Conservation (phyloP, 768 basidiomycete species). For the Calocera viscosa region DNA sequence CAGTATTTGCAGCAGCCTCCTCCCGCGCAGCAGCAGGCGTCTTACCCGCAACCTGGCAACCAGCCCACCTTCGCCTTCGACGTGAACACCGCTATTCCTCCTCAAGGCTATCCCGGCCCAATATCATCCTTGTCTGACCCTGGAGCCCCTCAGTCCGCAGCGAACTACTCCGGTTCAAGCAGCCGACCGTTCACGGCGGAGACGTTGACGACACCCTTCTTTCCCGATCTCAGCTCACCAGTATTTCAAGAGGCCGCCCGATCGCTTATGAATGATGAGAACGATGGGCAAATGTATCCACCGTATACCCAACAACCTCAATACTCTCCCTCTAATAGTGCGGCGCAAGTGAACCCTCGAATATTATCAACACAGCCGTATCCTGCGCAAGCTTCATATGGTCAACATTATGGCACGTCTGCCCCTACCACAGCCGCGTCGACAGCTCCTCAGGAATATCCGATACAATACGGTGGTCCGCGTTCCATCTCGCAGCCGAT, state of each 20-base stretch:
- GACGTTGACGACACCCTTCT: not conserved
- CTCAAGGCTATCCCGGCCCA: not conserved
- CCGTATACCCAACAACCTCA: not conserved
- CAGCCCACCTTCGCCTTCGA: not conserved
- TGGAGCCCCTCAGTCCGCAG: not conserved
- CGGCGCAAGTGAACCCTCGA: not conserved
- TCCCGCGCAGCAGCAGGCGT: not conserved
- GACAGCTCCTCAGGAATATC: not conserved
- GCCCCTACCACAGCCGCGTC: not conserved
- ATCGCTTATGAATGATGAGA: not conserved
- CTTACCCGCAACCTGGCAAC: not conserved
- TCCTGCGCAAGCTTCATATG: not conserved
- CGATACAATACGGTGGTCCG: not conserved
- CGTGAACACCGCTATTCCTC: not conserved
- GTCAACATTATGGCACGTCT: not conserved
- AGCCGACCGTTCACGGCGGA: constrained; percentile 4
- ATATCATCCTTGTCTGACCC: not conserved
- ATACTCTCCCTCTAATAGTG: not conserved
- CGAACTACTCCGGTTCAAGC: not conserved
- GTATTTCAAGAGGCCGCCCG: not conserved
- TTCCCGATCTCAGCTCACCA: constrained; percentile 1
- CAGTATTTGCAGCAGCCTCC: not conserved
- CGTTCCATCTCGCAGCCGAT: not conserved
- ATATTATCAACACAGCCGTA: not conserved
- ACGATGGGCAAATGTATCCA: not conserved